Evolutionary conservation across 257 asterid genomes (phyloP).

Genomic region (Capsicum pubescens): DNA sequence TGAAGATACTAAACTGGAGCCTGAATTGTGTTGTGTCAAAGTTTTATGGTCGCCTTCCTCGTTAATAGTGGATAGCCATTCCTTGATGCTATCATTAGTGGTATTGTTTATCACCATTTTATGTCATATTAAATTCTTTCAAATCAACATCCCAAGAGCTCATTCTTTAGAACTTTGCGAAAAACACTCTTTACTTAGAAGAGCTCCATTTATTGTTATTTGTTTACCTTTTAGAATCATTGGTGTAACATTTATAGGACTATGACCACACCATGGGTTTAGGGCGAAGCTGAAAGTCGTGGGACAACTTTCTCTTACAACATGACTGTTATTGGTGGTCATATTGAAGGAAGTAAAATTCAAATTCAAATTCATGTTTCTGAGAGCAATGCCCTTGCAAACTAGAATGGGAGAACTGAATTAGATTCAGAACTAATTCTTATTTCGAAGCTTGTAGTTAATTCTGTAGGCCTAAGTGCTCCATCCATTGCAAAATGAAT

Average conservation of each 20-base stretch:
- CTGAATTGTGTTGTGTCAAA: constrained; percentile 67
- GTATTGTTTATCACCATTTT: constrained; percentile 41
- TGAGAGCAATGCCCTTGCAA: constrained; percentile 54
- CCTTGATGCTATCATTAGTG: constrained; percentile 76
- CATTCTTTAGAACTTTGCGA: not conserved
- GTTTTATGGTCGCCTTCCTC: constrained; percentile 78
- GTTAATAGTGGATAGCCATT: constrained; percentile 75
- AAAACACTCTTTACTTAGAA: not conserved
- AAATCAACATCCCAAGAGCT: not conserved
- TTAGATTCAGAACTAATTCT: constrained; percentile 68
- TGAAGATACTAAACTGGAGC: constrained; percentile 71
- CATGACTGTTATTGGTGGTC: constrained; percentile 74
- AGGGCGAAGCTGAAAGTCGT: constrained; percentile 93
- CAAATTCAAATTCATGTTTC: constrained; percentile 59
- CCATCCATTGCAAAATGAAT: constrained; percentile 58
- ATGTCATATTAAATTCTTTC: not conserved
- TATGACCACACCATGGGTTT: constrained; percentile 49
- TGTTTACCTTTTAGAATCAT: constrained; percentile 43
- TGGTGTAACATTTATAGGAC: constrained; percentile 54
- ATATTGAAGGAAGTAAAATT: constrained; percentile 45
- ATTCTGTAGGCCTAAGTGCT: constrained; percentile 81
- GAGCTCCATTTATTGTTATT: not conserved
- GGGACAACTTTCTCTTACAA: constrained; percentile 71
- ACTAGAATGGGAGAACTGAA: constrained; percentile 46
- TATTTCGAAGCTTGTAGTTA: constrained; percentile 69